Evolutionary conservation across 306 rosid species (phyloP).

Genomic region (Rosa chinensis): DNA sequence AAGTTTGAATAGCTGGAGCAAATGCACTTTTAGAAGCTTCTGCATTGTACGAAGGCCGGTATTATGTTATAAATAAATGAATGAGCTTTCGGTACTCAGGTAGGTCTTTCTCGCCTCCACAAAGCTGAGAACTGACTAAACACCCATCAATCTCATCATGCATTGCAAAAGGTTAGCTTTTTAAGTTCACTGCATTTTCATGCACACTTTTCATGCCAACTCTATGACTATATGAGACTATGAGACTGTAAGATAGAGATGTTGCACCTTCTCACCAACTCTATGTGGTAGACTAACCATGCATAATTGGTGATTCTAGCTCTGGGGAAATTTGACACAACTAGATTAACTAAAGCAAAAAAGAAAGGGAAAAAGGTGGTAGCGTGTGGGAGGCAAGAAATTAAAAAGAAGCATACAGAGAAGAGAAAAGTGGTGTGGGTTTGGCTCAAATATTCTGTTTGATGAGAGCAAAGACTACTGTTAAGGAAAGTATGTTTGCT

Average conservation of each 20-base stretch:
- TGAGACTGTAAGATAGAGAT: not conserved
- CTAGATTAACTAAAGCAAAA: not conserved
- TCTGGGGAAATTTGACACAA: not conserved
- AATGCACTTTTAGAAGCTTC: constrained; percentile 13
- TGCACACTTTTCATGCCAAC: not conserved
- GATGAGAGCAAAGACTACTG: constrained; percentile 16
- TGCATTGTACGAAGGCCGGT: not conserved
- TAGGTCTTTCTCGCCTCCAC: not conserved
- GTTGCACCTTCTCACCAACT: not conserved
- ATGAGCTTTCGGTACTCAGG: not conserved
- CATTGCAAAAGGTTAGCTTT: constrained; percentile 8
- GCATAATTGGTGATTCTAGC: not conserved
- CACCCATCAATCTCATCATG: constrained; percentile 21
- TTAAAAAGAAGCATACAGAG: constrained; percentile 9
- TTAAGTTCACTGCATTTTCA: not conserved
- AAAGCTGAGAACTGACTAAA: constrained; percentile 26
- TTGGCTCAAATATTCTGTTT: constrained; percentile 38
- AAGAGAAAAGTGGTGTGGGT: not conserved
- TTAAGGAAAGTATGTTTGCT: constrained; percentile 50
- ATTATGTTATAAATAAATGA: not conserved
- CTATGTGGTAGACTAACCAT: not conserved
- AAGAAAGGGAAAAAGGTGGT: constrained; percentile 18
- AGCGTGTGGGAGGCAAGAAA: constrained; percentile 27
- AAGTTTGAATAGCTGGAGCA: constrained; percentile 6
- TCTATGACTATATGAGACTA: not conserved